A percentile compares a stretch with the other conserved stretches of the same genome.
Evolutionary conservation across 2,329 filamentous ascomycete genomes (phyloP).

Genomic region (Eutypa lata): DNA sequence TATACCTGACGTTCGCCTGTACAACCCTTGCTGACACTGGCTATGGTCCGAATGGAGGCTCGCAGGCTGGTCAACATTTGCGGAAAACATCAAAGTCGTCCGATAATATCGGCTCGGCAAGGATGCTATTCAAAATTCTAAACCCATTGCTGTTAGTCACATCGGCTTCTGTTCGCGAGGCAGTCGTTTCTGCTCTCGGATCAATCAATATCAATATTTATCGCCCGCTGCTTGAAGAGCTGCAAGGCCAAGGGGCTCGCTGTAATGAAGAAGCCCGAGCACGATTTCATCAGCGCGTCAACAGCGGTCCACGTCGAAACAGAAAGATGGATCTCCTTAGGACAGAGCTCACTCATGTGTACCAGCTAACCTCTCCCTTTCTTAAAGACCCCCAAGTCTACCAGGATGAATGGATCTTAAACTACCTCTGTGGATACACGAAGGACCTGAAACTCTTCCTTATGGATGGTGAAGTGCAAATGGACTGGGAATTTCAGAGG

Average conservation of each 20-base stretch:
- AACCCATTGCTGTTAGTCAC: slow-evolving; percentile 82
- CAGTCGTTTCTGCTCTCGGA: slow-evolving; percentile 86
- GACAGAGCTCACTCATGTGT: slow-evolving; percentile 94
- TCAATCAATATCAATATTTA: slow-evolving; percentile 96
- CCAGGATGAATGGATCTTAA: slow-evolving; percentile 85
- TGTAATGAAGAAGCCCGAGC: slow-evolving; percentile 88
- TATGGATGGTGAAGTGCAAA: slow-evolving; percentile 91
- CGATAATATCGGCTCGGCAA: slow-evolving; percentile 81
- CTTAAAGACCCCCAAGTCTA: slow-evolving; percentile 75
- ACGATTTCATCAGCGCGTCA: slow-evolving; percentile 80
- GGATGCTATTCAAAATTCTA: slow-evolving; percentile 85
- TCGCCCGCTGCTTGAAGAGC: slow-evolving; percentile 80
- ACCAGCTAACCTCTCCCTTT: slow-evolving; percentile 90
- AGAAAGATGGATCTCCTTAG: slow-evolving; percentile 81
- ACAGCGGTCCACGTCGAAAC: slow-evolving; percentile 78
- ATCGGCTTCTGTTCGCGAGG: slow-evolving; percentile 78
- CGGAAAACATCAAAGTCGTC: slow-evolving; percentile 75
- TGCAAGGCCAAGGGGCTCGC: slow-evolving; percentile 80
- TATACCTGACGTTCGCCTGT: slow-evolving; percentile 95
- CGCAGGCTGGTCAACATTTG: slow-evolving; percentile 66
- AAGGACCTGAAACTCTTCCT: slow-evolving; percentile 92
- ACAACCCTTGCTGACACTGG: slow-evolving; percentile 88
- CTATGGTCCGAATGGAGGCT: slow-evolving; percentile 53
- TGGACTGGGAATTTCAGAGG: slow-evolving; percentile 91
- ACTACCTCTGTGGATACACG: slow-evolving; percentile 83